Conservation (phyloP, 2,329 filamentous ascomycete genomes). For the Colletotrichum horii region DNA sequence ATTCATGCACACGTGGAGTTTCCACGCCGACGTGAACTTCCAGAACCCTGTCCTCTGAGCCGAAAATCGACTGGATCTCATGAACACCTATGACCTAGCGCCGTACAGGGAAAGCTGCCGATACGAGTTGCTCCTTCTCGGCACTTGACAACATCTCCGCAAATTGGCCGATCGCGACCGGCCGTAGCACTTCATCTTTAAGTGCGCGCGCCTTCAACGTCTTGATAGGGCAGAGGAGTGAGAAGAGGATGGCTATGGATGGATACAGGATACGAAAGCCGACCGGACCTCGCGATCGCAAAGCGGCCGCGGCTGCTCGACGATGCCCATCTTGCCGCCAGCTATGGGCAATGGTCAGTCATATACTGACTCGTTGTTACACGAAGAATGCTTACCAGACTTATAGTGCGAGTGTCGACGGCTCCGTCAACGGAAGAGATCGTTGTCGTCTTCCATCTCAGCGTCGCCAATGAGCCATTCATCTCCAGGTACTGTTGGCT, state of each 20-base stretch:
- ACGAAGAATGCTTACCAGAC: background rate
- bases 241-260: background rate
- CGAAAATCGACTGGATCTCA: background rate
- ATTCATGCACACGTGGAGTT: background rate
- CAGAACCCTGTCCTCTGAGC: background rate
- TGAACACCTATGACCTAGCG: background rate
- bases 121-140: background rate
- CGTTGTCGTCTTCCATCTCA: background rate
- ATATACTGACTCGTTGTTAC: background rate
- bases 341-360: background rate
- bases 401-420: background rate
- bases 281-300: background rate
- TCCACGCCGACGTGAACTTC: background rate
- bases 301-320: background rate
- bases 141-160: background rate
- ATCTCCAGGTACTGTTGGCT: background rate
- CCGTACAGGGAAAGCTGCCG: background rate
- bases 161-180: background rate
- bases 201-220: background rate
- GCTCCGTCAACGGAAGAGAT: background rate
- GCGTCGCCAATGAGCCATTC: background rate
- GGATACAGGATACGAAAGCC: background rate
- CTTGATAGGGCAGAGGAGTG: background rate
- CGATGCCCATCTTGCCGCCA: background rate
- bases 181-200: background rate